Conservation (phyloP, 2,329 filamentous ascomycete genomes). For the Tolypocladium sp. region DNA sequence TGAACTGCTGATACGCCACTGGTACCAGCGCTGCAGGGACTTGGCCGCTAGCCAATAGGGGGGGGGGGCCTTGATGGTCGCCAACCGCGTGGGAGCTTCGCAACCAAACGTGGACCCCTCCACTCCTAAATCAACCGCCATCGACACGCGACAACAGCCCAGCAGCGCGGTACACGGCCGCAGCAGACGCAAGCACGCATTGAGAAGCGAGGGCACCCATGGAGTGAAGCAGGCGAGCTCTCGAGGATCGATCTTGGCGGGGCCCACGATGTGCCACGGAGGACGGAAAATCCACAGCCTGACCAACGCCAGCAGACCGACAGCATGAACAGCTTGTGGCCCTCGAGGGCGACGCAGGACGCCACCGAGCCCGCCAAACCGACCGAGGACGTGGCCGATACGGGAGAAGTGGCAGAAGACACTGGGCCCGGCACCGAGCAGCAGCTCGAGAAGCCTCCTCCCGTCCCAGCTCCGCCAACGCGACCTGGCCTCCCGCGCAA, state of each 20-base stretch:
- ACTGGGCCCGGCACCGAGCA: constrained; percentile 22
- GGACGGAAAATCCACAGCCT: constrained; percentile 1
- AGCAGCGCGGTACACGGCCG: not conserved
- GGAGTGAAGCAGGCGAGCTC: not conserved
- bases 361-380: constrained; percentile 15
- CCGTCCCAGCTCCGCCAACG: constrained; percentile 4
- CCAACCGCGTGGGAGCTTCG: not conserved
- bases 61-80: not conserved
- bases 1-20: not conserved
- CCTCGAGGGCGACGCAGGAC: constrained; percentile 26
- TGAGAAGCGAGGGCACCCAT: not conserved
- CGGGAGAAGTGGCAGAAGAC: constrained; percentile 23
- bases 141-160: not conserved
- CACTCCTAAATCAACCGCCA: not conserved
- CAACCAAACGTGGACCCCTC: not conserved
- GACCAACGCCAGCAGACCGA: constrained; percentile 5
- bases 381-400: constrained; percentile 30
- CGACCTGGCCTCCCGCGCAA: constrained; percentile 12
- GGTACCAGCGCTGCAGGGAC: not conserved
- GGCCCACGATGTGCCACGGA: constrained; percentile 8
- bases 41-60: not conserved
- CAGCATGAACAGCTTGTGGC: constrained; percentile 37
- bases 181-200: not conserved
- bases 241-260: not conserved
- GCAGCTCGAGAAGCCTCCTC: constrained; percentile 24